Conservation (phyloP, 129 eudicot genomes). For the Ambrosia trifida region DNA sequence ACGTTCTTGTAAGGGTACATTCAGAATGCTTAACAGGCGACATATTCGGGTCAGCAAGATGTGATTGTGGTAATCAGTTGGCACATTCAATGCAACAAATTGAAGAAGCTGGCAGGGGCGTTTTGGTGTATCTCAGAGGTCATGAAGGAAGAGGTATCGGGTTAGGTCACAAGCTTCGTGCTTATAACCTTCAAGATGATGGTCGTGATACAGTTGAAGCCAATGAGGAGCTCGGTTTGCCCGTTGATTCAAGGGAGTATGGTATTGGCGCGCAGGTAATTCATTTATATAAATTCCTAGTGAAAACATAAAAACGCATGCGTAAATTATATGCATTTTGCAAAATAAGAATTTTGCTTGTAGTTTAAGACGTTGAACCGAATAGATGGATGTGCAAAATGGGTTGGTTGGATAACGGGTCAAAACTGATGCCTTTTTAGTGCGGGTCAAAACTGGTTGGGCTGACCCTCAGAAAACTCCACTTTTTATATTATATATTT, state of each 20-base stretch:
- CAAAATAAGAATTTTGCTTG: too few relatives aligned
- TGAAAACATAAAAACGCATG: neutral
- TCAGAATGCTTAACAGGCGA: constrained; percentile 98
- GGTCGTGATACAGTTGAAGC: constrained; percentile 98
- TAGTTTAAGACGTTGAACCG: too few relatives aligned
- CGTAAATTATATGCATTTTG: neutral
- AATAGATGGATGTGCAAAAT: neutral
- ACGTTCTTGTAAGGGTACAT: constrained; percentile 87
- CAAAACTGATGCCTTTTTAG: neutral
- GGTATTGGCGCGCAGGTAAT: constrained; percentile 93
- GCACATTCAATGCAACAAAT: constrained; percentile 88
- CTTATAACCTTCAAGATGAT: constrained; percentile 88
- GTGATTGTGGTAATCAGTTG: constrained; percentile 88
- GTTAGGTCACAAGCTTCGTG: constrained; percentile 92
- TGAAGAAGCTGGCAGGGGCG: constrained; percentile 85
- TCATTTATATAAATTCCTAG: neutral
- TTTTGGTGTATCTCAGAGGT: constrained; percentile 87
- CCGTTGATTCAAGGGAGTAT: constrained; percentile 91
- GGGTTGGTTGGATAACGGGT: neutral
- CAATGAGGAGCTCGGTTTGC: constrained; percentile 89
- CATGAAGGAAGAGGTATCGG: constrained; percentile 98
- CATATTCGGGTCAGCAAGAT: constrained; percentile 88
- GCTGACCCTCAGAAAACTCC: neutral
- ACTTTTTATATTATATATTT: too few relatives aligned
- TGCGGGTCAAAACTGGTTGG: neutral